phyloP scores from a whole-genome alignment of 352 stramenopile genomes.

The Peronospora destructor region DNA sequence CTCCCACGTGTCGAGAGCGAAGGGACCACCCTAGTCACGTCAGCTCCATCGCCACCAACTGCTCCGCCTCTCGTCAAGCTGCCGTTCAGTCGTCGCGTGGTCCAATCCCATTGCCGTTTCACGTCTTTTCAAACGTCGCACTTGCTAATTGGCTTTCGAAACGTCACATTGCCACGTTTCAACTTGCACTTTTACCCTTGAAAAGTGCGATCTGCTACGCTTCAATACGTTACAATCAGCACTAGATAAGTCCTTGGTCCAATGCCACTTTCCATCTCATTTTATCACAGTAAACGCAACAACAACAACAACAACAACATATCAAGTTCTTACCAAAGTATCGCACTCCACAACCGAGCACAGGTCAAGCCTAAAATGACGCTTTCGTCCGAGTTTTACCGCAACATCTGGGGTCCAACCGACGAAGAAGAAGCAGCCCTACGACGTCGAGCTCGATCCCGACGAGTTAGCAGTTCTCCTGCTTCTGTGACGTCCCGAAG shows the following conservation, averaged over 20 bases:
- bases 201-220: constrained; percentile 14
- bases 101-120: constrained; percentile 26
- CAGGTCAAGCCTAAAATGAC: constrained; percentile 34
- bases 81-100: constrained; percentile 15
- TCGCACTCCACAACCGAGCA: constrained; percentile 29
- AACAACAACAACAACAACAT: constrained; percentile 8
- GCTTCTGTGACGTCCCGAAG: constrained; percentile 16
- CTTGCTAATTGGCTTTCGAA: constrained; percentile 27
- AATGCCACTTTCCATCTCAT: constrained; percentile 45
- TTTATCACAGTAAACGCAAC: constrained; percentile 34
- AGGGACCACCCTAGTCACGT: constrained; percentile 4
- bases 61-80: constrained; percentile 26
- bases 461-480: constrained; percentile 13
- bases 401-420: constrained; percentile 45
- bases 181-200: not conserved
- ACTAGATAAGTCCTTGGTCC: not conserved
- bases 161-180: constrained; percentile 16
- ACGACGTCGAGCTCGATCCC: constrained; percentile 17
- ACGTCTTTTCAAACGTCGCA: constrained; percentile 5
- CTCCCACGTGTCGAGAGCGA: constrained; percentile 12
- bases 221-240: not conserved
- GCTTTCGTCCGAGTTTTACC: constrained; percentile 47
- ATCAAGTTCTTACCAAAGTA: constrained; percentile 31
- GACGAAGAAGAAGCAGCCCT: constrained; percentile 27
- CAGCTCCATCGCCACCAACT: constrained; percentile 20